phyloP scores from a whole-genome alignment of 1,139 yeast species.

The Saccharomyces pastorianus region DNA sequence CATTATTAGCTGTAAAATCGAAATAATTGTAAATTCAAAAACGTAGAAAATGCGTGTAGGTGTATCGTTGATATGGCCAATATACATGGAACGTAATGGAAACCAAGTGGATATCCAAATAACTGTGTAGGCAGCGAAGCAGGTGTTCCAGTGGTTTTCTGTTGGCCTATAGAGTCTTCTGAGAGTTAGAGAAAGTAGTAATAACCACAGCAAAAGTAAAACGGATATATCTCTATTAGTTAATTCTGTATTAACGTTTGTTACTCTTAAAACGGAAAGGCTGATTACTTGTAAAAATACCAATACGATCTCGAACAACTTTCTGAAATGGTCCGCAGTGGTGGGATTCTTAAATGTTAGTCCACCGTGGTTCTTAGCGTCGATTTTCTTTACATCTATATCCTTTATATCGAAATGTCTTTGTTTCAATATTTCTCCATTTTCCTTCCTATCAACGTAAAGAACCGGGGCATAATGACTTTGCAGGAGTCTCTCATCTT shows the following conservation, averaged over 20 bases:
- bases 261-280: constrained; percentile 2
- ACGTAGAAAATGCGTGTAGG: constrained; percentile 37
- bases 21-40: constrained; percentile 40
- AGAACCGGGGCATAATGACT: too few species aligned
- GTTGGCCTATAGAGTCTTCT: constrained; percentile 18
- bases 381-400: constrained; percentile 12
- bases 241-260: background rate
- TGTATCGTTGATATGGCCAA: constrained; percentile 38
- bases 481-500: background rate
- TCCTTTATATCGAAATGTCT: constrained; percentile 23
- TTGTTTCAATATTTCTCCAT: constrained; percentile 14
- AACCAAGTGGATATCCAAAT: constrained; percentile 46
- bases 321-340: constrained; percentile 15
- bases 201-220: background rate
- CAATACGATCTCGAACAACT: constrained; percentile 15
- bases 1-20: constrained; percentile 41
- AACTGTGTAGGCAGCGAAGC: constrained; percentile 51
- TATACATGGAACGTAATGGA: constrained; percentile 56
- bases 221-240: background rate
- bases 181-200: background rate
- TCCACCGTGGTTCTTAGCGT: constrained; percentile 20
- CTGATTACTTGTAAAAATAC: constrained; percentile 10
- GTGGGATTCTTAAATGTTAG: constrained; percentile 15
- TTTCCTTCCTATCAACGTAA: constrained; percentile 3
- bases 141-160: constrained; percentile 57